Evolutionary conservation across 441 rosid species (phyloP).

Genomic region (California macrophylla): DNA sequence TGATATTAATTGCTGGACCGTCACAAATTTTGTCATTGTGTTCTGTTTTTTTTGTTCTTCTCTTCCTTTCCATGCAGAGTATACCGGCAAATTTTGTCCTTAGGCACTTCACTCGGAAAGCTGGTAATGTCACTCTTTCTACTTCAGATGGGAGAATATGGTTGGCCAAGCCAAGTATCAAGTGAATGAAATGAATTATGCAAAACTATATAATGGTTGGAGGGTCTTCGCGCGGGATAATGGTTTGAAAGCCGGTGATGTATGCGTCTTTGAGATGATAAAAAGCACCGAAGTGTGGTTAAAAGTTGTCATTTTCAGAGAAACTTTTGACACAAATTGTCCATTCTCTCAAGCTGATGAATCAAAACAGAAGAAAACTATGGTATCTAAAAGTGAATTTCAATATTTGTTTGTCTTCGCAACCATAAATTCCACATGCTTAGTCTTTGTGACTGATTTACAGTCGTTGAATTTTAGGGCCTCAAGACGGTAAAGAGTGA

Average conservation of each 20-base stretch:
- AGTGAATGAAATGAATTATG: neutral
- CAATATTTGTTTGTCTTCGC: neutral
- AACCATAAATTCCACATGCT: neutral
- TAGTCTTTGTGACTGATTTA: neutral
- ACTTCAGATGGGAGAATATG: neutral
- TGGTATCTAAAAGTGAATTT: neutral
- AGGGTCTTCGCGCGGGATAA: neutral
- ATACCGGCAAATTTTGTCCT: neutral
- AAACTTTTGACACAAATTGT: neutral
- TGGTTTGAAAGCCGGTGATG: neutral
- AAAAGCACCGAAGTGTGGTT: neutral
- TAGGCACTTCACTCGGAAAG: neutral
- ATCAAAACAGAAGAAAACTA: neutral
- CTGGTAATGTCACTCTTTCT: neutral
- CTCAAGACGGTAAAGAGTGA: neutral
- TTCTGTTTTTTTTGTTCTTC: neutral
- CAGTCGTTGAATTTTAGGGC: neutral
- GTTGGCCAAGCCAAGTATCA: neutral
- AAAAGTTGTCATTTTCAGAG: neutral
- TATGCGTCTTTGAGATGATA: neutral
- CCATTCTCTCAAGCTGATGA: neutral
- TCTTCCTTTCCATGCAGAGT: neutral
- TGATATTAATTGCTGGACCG: neutral
- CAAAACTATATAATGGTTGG: neutral
- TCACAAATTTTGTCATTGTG: neutral